A percentile compares a stretch with the other conserved stretches of the same genome.
Evolutionary conservation across 2,329 filamentous ascomycete species (phyloP).

Genomic region (Fusarium pseudoanthophilum): DNA sequence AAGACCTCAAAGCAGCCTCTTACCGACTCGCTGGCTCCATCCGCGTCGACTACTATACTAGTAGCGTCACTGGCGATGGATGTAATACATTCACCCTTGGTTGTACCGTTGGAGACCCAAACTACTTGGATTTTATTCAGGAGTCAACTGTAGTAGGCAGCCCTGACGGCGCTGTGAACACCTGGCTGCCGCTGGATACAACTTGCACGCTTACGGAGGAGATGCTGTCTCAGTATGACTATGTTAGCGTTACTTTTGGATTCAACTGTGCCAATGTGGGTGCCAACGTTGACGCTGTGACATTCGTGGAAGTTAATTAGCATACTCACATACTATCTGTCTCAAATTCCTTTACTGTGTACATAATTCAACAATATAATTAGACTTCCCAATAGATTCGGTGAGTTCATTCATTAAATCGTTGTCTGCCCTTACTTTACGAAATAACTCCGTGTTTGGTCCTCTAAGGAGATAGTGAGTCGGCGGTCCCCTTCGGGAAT

Average conservation of each 20-base stretch:
- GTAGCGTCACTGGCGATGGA: background rate
- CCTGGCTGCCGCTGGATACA: fast-evolving
- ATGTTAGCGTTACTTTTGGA: background rate
- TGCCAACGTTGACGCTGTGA: background rate
- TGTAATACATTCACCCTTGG: background rate
- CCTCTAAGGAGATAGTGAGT: no score
- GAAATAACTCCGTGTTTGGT: no score
- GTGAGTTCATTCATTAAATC: fast-evolving
- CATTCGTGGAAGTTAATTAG: background rate
- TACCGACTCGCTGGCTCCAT: background rate
- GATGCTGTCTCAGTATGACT: background rate
- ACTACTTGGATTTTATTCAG: no score
- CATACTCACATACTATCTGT: background rate
- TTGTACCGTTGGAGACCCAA: background rate
- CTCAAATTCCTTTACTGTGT: background rate
- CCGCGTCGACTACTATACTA: background rate
- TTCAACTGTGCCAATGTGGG: background rate
- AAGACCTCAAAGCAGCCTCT: background rate
- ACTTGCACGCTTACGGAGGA: background rate
- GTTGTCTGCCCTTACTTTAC: background rate
- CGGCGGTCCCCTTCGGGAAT: no score
- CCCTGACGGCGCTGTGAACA: background rate
- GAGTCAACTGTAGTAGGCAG: background rate
- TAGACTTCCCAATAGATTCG: background rate
- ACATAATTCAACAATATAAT: background rate